Conservation (phyloP, 345 rosid species). For the Erodium maritimum region DNA sequence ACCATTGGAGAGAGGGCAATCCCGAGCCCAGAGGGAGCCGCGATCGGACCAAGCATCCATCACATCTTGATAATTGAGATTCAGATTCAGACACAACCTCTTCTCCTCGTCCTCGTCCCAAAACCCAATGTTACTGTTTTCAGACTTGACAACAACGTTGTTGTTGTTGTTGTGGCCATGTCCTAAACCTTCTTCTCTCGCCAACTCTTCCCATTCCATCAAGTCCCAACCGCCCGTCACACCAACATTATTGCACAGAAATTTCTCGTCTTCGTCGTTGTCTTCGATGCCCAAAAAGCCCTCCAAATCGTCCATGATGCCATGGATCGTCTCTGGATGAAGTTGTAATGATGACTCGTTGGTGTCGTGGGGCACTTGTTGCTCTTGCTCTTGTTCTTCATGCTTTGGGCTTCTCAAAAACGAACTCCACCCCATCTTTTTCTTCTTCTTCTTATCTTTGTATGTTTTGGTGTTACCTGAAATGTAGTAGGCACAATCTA, state of each 20-base stretch:
- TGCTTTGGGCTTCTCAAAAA: slow-evolving; percentile 28
- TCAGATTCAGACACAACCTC: slow-evolving; percentile 38
- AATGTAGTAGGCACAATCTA: not conserved
- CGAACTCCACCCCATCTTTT: slow-evolving; percentile 21
- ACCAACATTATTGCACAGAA: no score
- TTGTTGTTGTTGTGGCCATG: no score
- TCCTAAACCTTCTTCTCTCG: slow-evolving; percentile 15
- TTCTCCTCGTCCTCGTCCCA: slow-evolving; percentile 23
- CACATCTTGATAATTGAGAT: slow-evolving; percentile 62
- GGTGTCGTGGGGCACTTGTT: slow-evolving; percentile 15
- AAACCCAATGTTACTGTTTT: slow-evolving; percentile 7
- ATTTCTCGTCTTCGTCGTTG: slow-evolving; percentile 11
- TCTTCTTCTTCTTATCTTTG: not conserved
- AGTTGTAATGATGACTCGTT: not conserved
- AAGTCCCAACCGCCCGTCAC: slow-evolving; percentile 17
- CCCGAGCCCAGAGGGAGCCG: slow-evolving; percentile 25
- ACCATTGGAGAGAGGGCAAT: slow-evolving; percentile 17
- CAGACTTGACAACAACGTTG: not conserved
- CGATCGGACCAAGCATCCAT: slow-evolving; percentile 64
- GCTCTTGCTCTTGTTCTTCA: slow-evolving; percentile 19
- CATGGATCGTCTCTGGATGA: slow-evolving; percentile 4
- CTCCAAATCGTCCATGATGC: slow-evolving; percentile 19
- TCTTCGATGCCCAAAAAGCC: slow-evolving; percentile 19
- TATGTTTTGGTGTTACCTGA: not conserved
- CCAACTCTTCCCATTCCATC: slow-evolving; percentile 30